Percentiles rank a stretch among this genome's conserved stretches.
Conservation (phyloP, 2,329 filamentous ascomycete genomes). For the Amauroascus verrucosus region DNA sequence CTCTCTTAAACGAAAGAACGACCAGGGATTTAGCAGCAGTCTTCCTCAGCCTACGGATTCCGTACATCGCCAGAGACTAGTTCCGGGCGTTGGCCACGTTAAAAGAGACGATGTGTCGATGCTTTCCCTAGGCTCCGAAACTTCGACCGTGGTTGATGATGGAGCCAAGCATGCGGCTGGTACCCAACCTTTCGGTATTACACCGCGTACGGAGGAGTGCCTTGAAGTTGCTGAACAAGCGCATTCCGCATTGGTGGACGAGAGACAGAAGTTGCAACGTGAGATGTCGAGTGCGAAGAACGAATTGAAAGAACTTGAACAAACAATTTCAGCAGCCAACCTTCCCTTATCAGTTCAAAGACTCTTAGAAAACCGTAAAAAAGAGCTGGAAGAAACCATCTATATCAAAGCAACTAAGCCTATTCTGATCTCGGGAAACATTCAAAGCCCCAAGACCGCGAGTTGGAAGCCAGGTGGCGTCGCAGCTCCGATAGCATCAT, state of each 20-base stretch:
- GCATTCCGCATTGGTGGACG: not conserved
- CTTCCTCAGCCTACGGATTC: slow-evolving; percentile 17
- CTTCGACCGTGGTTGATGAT: not conserved
- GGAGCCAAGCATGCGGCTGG: not conserved
- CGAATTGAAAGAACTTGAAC: not conserved
- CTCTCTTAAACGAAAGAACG: slow-evolving; percentile 12
- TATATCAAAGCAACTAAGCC: not conserved
- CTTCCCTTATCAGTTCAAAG: not conserved
- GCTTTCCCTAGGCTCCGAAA: not conserved
- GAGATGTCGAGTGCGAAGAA: not conserved
- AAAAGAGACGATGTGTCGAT: not conserved
- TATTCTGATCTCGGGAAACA: too few relatives aligned
- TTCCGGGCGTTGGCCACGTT: not conserved
- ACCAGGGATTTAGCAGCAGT: slow-evolving; percentile 17
- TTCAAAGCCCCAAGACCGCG: not conserved
- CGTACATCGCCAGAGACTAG: not conserved
- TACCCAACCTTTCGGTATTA: not conserved
- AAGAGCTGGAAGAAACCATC: slow-evolving; percentile 2
- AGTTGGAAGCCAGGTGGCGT: not conserved
- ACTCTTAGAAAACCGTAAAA: not conserved
- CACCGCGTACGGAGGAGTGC: not conserved
- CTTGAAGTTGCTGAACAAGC: not conserved
- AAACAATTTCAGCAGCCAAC: not conserved
- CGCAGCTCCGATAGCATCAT: not conserved
- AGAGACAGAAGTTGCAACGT: not conserved